These are phyloP conservation scores for Bonia amplexicaulis DNA, from an alignment of 176 grass and related monocot genomes.

Conservation along the genomic window DNA sequence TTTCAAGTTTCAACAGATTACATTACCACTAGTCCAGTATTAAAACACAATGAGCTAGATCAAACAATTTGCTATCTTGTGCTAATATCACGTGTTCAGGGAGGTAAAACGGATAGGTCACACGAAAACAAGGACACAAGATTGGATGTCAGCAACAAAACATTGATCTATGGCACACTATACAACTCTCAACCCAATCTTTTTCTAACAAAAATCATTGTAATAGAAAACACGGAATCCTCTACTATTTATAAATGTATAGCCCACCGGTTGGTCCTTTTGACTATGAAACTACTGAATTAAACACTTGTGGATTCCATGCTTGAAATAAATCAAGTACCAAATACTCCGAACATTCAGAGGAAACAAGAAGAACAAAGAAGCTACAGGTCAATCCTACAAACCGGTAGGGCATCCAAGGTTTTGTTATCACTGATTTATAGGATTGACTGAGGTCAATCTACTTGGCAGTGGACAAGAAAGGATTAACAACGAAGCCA, in stretches of 20 bases:
- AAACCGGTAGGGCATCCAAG: not conserved
- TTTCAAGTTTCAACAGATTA: not conserved
- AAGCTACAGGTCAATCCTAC: not conserved
- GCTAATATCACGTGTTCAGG: not conserved
- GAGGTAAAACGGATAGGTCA: conserved; percentile 4
- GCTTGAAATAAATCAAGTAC: conserved; percentile 1
- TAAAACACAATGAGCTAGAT: not conserved
- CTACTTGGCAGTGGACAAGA: not conserved
- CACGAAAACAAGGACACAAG: not conserved
- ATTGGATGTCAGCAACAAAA: conserved; percentile 16
- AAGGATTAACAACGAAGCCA: not conserved
- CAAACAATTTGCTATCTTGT: not conserved
- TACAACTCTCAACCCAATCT: not conserved
- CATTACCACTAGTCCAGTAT: not conserved
- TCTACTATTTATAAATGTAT: not conserved
- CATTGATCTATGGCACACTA: conserved; percentile 3
- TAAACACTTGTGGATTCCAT: not conserved
- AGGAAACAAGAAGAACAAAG: not conserved
- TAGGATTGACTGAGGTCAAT: not conserved
- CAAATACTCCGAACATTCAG: conserved; percentile 12
- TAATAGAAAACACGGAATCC: not conserved
- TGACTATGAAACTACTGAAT: not conserved
- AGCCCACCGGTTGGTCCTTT: not conserved
- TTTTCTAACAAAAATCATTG: not conserved
- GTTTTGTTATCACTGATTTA: not conserved